Evolutionary conservation across 257 asterid species (phyloP), one percentile per base, ranked within the genome.

Genomic region (Petunia axillaris): DNA sequence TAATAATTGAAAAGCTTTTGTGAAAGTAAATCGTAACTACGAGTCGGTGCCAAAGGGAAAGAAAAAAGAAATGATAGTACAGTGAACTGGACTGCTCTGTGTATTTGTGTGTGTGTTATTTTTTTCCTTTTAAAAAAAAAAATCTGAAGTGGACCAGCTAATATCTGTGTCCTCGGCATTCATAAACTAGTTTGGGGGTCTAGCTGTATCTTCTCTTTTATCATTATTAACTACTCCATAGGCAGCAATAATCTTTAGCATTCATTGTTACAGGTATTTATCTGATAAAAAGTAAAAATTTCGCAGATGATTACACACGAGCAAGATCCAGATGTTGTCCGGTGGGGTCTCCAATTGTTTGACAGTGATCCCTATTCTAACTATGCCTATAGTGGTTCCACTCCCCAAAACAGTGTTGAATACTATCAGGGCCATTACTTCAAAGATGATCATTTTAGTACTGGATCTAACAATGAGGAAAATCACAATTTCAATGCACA

Each of bases 271-370:
- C 75, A 50, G 83, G 46, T 58, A 62, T 76, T 64, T 76, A 38
- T 41, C 67, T 75, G 74, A 82, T 79, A 50, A 77, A 62, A 67
- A 62, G 50, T 39, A 76, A 44, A 25, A n/a, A 60, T 44, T 60
- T 43, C 35, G 68, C 66, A 84, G 78, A 94, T 94, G 98, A 87
- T 91, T 74, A 87, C 96, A 4, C 88, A 91, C 52, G 98, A 94
- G 82, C 98, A 93, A 89, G 98, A 93, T 90, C 94, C 96, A 5
- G 98, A 94, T 83, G 96, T 94, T 77, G 89, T 94, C 79, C 93
- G 92, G 75, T 94, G 98, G 98, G 98, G 98, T 54, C 98, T 91
- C 85, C 94, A 90, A 89, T 91, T 94, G 79, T 94, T 94, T 58
- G 97, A 93, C 38, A 93, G 97, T 3, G 96, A 93, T 88, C 98